These are phyloP conservation scores for Fusarium subglutinans DNA, from an alignment of 2,329 filamentous ascomycete genomes.

Conservation along the genomic window DNA sequence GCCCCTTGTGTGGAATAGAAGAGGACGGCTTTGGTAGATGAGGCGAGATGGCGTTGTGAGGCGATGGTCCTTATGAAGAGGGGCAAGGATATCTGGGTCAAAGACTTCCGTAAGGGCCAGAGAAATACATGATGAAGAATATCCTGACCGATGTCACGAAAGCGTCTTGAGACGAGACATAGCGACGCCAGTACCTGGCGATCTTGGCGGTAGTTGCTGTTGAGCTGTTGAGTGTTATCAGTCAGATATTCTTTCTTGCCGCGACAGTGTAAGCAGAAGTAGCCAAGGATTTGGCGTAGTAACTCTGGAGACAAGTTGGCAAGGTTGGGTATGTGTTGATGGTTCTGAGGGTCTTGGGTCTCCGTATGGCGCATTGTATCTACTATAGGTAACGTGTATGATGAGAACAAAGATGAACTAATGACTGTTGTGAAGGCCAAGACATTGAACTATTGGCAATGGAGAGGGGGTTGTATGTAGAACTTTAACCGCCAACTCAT, in stretches of 20 bases:
- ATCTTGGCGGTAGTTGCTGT: neutral
- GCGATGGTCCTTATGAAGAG: conserved; percentile 13
- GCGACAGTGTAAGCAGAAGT: conserved; percentile 27
- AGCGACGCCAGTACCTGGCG: conserved; percentile 3
- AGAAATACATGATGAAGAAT: conserved; percentile 29
- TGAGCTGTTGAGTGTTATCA: neutral
- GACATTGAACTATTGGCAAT: neutral
- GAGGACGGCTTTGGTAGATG: neutral
- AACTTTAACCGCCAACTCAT: neutral
- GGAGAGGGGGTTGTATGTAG: neutral
- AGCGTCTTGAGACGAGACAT: conserved; percentile 17
- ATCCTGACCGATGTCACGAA: conserved; percentile 10
- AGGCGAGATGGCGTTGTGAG: conserved; percentile 7
- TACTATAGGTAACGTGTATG: neutral
- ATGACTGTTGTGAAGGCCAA: neutral
- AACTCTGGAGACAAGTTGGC: conserved; percentile 10
- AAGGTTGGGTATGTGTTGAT: neutral
- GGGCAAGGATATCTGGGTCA: neutral
- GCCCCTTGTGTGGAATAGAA: neutral
- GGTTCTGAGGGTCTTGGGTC: neutral
- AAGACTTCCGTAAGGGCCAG: neutral
- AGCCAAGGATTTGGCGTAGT: conserved; percentile 14
- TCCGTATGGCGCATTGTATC: neutral
- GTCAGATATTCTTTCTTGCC: neutral
- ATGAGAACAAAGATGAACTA: neutral